Evolutionary conservation across 208 protist genomes (phyloP), one percentile per base, ranked within the genome.

Genomic region (Jaenimonas drosophilae): DNA sequence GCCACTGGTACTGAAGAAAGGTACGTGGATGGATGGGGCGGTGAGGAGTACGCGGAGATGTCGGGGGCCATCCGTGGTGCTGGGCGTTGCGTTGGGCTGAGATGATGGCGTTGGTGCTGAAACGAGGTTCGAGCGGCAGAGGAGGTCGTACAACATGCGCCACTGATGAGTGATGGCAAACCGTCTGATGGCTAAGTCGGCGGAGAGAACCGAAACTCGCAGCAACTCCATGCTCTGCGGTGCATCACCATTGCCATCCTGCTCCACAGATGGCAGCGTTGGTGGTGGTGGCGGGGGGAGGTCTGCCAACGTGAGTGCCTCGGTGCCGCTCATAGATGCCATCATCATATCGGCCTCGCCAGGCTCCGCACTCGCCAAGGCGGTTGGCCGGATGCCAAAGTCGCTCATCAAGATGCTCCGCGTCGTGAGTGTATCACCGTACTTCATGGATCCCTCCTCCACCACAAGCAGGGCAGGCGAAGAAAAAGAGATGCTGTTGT

Each of bases 101-200:
- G n/a, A n/a, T n/a, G n/a, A n/a, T n/a, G n/a, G n/a, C n/a, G n/a
- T n/a, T n/a, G n/a, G n/a, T n/a, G 73, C 85, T 4, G 48, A 39
- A 34, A 68, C 21, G 9, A 90, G 65, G 2, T 58, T 54, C 55
- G 88, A 78, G 57, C 89, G 86, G 55, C 67, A 82, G 33, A 85
- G 48, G 43, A 73, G 70, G 46, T 94, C 82, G 59, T 82, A 78
- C 26, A 91, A 45, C 26, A 56, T 63, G 33, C 89, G 64, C 86
- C 86, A 94, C 62, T 89, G 81, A 43, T 83, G 73, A 4, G 81
- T 88, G 16, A 94, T 49, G 31, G 81, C 73, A 32, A 94, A 75
- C n/a, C 79, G 78, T 41, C 68, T 56, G 25, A 94, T 59, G 17
- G 81, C 86, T 37, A 94, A 88, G 27, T 84, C 71, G 30, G 81